These are phyloP conservation scores for Zopfia rhizophila DNA, from an alignment of 2,329 filamentous ascomycete species.

Conservation along the genomic window DNA sequence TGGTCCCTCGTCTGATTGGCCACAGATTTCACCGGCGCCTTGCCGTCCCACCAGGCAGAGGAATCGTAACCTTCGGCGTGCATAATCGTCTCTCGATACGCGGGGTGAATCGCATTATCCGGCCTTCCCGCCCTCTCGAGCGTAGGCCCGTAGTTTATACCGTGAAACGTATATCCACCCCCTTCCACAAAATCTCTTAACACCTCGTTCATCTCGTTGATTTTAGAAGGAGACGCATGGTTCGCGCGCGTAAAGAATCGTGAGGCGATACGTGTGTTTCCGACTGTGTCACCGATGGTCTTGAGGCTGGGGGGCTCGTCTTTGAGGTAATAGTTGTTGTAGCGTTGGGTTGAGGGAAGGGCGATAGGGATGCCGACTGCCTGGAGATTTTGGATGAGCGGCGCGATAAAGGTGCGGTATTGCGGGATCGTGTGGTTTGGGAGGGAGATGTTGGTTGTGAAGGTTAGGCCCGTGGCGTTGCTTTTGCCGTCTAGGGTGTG, in stretches of 20 bases:
- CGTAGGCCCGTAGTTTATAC: constrained; percentile 34
- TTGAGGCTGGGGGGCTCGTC: constrained; percentile 1
- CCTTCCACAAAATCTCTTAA: constrained; percentile 33
- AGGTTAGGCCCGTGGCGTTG: constrained; percentile 27
- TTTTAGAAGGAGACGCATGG: constrained; percentile 17
- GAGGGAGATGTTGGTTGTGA: constrained; percentile 31
- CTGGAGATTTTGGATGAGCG: constrained; percentile 31
- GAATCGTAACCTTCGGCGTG: constrained; percentile 35
- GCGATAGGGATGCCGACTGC: constrained; percentile 29
- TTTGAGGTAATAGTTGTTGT: constrained; percentile 6
- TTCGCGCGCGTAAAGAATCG: constrained; percentile 34
- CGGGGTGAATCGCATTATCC: constrained; percentile 36
- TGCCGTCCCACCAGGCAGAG: constrained; percentile 31
- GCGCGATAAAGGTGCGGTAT: constrained; percentile 26
- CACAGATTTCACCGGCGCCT: not conserved
- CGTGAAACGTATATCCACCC: constrained; percentile 37
- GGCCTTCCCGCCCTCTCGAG: constrained; percentile 18
- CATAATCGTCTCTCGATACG: constrained; percentile 32
- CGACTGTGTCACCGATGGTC: constrained; percentile 30
- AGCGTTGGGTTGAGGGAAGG: constrained; percentile 9
- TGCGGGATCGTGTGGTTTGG: constrained; percentile 24
- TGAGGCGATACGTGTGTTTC: constrained; percentile 37
- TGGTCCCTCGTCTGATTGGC: constrained; percentile 17
- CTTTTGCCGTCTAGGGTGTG: constrained; percentile 20
- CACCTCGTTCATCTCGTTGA: constrained; percentile 16